Conservation (phyloP, 208 protist genomes). For the Leishmania braziliensis region DNA sequence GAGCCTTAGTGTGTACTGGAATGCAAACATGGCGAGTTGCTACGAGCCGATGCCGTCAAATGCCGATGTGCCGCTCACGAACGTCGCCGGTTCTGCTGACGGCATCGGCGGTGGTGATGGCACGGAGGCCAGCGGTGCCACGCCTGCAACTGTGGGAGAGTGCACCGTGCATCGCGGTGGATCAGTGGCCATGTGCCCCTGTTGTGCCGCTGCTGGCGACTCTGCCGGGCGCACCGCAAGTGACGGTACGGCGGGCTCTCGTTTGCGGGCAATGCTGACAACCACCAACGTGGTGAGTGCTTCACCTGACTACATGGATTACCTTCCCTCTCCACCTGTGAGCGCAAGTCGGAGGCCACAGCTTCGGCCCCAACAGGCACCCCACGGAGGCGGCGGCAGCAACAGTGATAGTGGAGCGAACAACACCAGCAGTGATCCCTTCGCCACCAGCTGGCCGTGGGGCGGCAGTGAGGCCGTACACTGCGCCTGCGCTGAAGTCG, state of each 20-base stretch:
- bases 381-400: neutral
- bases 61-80: neutral
- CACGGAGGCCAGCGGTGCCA: neutral
- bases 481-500: neutral
- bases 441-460: neutral
- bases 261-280: no score
- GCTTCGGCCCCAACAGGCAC: neutral
- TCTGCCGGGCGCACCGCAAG: neutral
- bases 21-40: constrained; percentile 34
- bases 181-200: neutral
- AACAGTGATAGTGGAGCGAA: neutral
- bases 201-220: neutral
- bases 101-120: neutral
- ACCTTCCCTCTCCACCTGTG: neutral
- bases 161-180: neutral
- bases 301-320: neutral
- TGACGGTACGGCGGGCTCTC: neutral
- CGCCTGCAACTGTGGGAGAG: neutral
- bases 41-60: constrained; percentile 9
- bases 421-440: neutral
- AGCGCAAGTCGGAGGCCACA: neutral
- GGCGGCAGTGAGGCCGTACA: neutral
- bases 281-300: neutral
- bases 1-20: constrained; percentile 33
- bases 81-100: neutral